A percentile compares a stretch with the other conserved stretches of the same genome.
Evolutionary conservation across 164 flowering plant species (phyloP).

Genomic region (Vitis riparia): DNA sequence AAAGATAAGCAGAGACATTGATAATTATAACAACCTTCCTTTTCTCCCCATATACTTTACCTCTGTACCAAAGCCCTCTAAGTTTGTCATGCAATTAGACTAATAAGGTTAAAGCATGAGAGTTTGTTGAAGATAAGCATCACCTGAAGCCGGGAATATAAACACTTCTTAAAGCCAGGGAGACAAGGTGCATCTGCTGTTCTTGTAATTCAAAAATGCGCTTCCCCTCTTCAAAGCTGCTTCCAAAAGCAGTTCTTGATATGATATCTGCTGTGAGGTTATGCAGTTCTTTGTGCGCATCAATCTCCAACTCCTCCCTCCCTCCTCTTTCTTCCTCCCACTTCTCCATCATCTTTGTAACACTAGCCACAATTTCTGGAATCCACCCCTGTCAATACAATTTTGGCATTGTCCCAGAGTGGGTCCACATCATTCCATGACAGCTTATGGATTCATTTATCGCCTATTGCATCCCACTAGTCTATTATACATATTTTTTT

Average conservation of each 20-base stretch:
- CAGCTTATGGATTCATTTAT: no score
- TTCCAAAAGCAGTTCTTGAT: conserved; percentile 62
- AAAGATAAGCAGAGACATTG: no score
- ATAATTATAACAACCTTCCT: no score
- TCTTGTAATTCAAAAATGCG: conserved; percentile 53
- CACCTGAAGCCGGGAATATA: conserved; percentile 69
- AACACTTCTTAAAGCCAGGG: conserved; percentile 39
- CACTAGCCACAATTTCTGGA: conserved; percentile 15
- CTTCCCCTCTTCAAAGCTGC: conserved; percentile 54
- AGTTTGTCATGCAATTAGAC: no score
- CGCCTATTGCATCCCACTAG: no score
- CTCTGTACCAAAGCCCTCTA: no score
- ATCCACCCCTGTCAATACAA: conserved; percentile 12
- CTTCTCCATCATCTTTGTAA: conserved; percentile 7
- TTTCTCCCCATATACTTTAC: no score
- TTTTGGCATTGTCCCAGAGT: no score
- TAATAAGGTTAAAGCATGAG: no score
- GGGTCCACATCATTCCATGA: no score
- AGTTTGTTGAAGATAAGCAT: background rate
- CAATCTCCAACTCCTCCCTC: conserved; percentile 38
- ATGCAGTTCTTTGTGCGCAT: conserved; percentile 45
- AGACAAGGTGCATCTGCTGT: conserved; percentile 36
- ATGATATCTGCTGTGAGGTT: conserved; percentile 46
- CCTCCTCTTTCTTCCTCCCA: conserved; percentile 16
- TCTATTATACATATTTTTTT: no score